Conservation (phyloP, 495 filamentous ascomycete species). For the Xylaria curta region DNA sequence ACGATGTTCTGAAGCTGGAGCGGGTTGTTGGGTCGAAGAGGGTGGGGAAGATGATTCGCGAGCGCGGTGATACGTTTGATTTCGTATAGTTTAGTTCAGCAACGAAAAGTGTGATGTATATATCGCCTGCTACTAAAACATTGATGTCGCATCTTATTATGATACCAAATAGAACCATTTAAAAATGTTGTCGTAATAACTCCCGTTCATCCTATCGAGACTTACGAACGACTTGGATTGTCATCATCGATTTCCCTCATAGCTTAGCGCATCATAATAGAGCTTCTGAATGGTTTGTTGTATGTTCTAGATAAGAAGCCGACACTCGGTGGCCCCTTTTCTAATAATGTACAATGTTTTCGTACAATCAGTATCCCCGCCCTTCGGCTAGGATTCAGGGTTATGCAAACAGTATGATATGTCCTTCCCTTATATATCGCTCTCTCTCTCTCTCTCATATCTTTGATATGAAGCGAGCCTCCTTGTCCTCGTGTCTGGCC, state of each 20-base stretch:
- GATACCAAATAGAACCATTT: not conserved
- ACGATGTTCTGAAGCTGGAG: slow-evolving; percentile 88
- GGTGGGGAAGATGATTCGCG: slow-evolving; percentile 75
- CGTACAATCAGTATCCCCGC: slow-evolving; percentile 17
- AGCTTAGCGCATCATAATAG: not conserved
- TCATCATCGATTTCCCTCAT: not conserved
- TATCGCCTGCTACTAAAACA: not conserved
- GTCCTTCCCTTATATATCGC: not conserved
- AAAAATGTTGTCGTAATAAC: not conserved
- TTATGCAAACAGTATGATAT: slow-evolving; percentile 11
- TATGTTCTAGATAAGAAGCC: slow-evolving; percentile 9
- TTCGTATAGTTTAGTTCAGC: slow-evolving; percentile 55
- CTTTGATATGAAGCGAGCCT: not conserved
- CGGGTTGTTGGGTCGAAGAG: slow-evolving; percentile 82
- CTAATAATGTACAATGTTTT: slow-evolving; percentile 29
- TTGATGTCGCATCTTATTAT: not conserved
- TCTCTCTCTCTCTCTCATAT: not conserved
- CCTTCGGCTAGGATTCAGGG: not conserved
- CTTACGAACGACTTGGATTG: not conserved
- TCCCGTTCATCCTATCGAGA: not conserved
- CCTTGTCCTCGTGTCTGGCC: not conserved
- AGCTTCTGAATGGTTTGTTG: not conserved
- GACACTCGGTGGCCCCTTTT: not conserved
- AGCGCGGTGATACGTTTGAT: slow-evolving; percentile 89
- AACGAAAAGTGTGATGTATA: not conserved